A percentile compares a stretch with the other conserved stretches of the same genome.
phyloP scores from a whole-genome alignment of 2,329 filamentous ascomycete species.

The Thielaviopsis musarum region DNA sequence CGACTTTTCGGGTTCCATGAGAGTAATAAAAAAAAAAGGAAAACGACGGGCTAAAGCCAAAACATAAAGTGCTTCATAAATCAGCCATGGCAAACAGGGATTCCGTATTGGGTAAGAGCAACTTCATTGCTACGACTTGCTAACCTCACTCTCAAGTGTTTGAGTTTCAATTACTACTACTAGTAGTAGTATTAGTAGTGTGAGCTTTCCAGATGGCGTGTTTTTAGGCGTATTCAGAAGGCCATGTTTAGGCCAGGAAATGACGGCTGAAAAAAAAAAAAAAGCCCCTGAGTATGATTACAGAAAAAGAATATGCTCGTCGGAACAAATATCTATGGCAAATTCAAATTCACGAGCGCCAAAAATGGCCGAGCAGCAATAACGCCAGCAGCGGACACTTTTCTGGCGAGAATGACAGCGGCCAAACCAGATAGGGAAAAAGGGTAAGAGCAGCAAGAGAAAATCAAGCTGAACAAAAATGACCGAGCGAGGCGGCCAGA shows the following conservation, averaged over 20 bases:
- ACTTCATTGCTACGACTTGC: background rate
- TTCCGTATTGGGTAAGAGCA: background rate
- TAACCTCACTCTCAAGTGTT: background rate
- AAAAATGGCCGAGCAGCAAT: background rate
- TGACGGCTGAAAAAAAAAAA: too few species aligned
- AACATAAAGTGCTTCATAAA: background rate
- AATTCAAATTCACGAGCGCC: too few species aligned
- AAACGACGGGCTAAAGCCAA: background rate
- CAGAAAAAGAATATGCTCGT: too few species aligned
- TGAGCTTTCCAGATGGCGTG: too few species aligned
- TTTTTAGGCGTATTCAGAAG: too few species aligned
- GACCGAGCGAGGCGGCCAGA: background rate
- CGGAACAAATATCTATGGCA: too few species aligned
- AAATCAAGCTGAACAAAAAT: background rate
- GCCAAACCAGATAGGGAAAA: background rate
- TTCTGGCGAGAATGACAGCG: background rate
- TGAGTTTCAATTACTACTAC: too few species aligned
- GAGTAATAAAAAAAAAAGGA: too few species aligned
- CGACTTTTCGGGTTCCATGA: too few species aligned
- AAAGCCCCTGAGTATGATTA: background rate
- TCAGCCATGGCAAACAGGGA: background rate
- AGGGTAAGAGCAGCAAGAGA: background rate
- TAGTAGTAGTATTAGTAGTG: too few species aligned
- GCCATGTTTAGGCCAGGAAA: too few species aligned
- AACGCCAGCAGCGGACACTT: background rate